phyloP scores from a whole-genome alignment of 108 stramenopile genomes.

The Cylindrotheca closterium region DNA sequence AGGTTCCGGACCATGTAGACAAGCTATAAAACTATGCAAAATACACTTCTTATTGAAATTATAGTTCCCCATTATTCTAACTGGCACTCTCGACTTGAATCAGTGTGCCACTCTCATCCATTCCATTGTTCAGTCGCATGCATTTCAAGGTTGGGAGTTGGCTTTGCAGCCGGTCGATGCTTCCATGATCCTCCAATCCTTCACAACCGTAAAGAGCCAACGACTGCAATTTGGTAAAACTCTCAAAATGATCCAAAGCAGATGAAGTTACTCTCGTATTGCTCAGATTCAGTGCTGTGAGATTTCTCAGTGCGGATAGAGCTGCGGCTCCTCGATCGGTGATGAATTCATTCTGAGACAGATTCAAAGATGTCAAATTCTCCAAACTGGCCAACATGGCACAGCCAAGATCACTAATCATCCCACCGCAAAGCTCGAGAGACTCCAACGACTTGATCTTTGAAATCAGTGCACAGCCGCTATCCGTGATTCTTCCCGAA shows the following conservation, averaged over 20 bases:
- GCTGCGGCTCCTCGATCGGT: constrained; percentile 78
- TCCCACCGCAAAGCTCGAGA: constrained; percentile 86
- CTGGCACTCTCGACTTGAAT: constrained; percentile 19
- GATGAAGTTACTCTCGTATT: constrained; percentile 70
- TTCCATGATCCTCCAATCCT: constrained; percentile 50
- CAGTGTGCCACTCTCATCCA: constrained; percentile 62
- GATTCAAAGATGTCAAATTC: constrained; percentile 65
- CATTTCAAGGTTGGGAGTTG: constrained; percentile 73
- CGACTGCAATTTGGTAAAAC: constrained; percentile 57
- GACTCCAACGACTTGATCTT: constrained; percentile 76
- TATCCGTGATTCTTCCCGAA: constrained; percentile 75
- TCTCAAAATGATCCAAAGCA: constrained; percentile 61
- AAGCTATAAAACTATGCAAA: too few relatives aligned
- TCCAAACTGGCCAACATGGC: constrained; percentile 59
- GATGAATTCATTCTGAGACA: constrained; percentile 83
- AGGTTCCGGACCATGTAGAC: too few relatives aligned
- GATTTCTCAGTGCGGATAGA: constrained; percentile 64
- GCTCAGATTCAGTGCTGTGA: constrained; percentile 79
- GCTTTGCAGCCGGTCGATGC: constrained; percentile 53
- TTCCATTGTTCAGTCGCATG: constrained; percentile 54
- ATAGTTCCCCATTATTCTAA: too few relatives aligned
- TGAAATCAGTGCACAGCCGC: constrained; percentile 67
- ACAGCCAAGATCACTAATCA: constrained; percentile 75
- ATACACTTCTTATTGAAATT: too few relatives aligned
- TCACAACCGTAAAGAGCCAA: constrained; percentile 75